These are phyloP conservation scores for Triadica sebifera DNA, from an alignment of 345 rosid genomes.

Conservation along the genomic window DNA sequence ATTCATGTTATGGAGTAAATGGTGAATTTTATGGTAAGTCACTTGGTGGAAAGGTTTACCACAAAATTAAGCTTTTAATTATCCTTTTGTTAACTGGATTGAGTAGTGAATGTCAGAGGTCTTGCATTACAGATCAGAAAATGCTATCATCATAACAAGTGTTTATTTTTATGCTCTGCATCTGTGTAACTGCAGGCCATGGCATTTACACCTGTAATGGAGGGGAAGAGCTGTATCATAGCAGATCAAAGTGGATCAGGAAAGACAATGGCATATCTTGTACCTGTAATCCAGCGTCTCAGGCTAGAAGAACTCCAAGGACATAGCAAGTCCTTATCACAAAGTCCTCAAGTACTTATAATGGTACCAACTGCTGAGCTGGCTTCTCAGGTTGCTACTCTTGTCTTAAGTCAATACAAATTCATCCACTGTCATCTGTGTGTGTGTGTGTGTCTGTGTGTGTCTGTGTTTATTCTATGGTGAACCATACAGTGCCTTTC, in stretches of 20 bases:
- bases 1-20: not conserved
- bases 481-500: not conserved
- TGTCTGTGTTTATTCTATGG: not conserved
- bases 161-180: constrained; percentile 8
- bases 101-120: not conserved
- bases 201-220: constrained; percentile 69
- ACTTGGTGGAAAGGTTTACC: not conserved
- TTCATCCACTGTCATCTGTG: not conserved
- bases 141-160: not conserved
- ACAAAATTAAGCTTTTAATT: not conserved
- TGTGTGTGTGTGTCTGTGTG: too few relatives aligned
- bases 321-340: constrained; percentile 48
- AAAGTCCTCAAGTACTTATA: constrained; percentile 71
- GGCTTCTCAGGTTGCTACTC: constrained; percentile 75
- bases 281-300: constrained; percentile 75
- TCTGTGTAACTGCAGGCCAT: constrained; percentile 58
- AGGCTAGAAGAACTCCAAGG: constrained; percentile 86
- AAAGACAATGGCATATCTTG: constrained; percentile 87
- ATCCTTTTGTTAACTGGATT: not conserved
- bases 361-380: constrained; percentile 92
- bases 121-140: not conserved
- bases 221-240: constrained; percentile 78
- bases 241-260: constrained; percentile 99
- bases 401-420: not conserved
- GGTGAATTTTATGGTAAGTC: not conserved